Evolutionary conservation across 306 rosid species (phyloP).

Genomic region (Cucumis melo): DNA sequence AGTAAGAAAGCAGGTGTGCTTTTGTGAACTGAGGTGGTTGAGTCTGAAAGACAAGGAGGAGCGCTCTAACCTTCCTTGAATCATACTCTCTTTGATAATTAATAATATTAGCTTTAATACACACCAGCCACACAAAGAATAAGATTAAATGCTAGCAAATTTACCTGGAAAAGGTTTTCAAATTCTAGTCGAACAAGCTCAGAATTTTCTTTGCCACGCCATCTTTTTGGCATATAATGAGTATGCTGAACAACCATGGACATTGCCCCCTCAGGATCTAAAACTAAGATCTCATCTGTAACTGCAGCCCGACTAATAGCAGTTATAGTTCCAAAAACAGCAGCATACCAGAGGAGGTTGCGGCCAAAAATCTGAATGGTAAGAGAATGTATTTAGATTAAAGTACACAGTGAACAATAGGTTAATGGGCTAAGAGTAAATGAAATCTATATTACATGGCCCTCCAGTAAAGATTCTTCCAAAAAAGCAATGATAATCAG

Average conservation of each 20-base stretch:
- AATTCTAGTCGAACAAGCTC: conserved; percentile 48
- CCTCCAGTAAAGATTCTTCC: conserved; percentile 91
- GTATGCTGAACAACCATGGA: conserved; percentile 80
- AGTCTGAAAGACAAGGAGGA: neutral
- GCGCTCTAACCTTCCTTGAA: neutral
- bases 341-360: conserved; percentile 94
- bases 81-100: neutral
- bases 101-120: neutral
- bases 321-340: conserved; percentile 82
- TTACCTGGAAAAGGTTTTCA: conserved; percentile 87
- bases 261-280: conserved; percentile 74
- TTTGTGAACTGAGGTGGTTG: neutral
- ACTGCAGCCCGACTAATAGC: conserved; percentile 72
- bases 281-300: conserved; percentile 54
- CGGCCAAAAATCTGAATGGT: conserved; percentile 66
- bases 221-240: conserved; percentile 92
- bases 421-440: neutral
- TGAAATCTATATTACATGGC: conserved; percentile 49
- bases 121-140: neutral
- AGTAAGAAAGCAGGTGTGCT: neutral
- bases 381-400: neutral
- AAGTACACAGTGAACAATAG: neutral
- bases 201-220: conserved; percentile 82
- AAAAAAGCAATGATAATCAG: conserved; percentile 80
- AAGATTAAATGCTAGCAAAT: neutral